Percentiles rank a stretch among this genome's conserved stretches.
Conservation (phyloP, 1,284 basidiomycete species). For the Trichosporon ovoides region DNA sequence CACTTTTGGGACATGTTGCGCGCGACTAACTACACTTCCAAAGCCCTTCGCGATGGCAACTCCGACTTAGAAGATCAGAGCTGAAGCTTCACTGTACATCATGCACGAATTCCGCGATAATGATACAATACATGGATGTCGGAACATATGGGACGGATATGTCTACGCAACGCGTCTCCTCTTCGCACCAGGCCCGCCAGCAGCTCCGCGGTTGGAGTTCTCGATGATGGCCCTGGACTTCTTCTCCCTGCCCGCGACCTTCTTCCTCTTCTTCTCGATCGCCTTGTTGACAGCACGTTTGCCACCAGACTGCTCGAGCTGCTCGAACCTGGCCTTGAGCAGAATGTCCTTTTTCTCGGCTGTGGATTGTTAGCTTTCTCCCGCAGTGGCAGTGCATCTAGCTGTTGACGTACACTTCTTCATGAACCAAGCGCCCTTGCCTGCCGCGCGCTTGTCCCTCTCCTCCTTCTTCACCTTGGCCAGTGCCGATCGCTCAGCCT, state of each 20-base stretch:
- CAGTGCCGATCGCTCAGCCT: conserved; percentile 64
- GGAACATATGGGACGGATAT: not conserved
- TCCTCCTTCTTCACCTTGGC: conserved; percentile 62
- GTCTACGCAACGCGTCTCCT: conserved; percentile 16
- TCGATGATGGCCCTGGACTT: conserved; percentile 42
- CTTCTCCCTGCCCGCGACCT: conserved; percentile 83
- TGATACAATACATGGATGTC: not conserved
- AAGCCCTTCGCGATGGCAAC: too few species aligned
- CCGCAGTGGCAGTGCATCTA: not conserved
- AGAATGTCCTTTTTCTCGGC: conserved; percentile 71
- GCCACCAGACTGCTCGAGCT: conserved; percentile 67
- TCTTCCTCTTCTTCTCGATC: conserved; percentile 82
- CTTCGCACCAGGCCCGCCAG: conserved; percentile 8
- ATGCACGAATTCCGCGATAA: too few species aligned
- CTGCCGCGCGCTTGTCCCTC: conserved; percentile 63
- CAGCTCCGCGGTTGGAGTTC: conserved; percentile 21
- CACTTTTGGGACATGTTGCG: too few species aligned
- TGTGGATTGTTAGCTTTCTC: conserved; percentile 41
- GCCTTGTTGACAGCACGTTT: conserved; percentile 75
- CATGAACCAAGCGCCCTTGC: conserved; percentile 81
- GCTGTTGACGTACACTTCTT: conserved; percentile 62
- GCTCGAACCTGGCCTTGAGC: conserved; percentile 67
- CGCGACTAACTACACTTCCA: too few species aligned
- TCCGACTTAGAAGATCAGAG: too few species aligned
- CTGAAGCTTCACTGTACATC: too few species aligned